These are phyloP conservation scores for Annona squamosa DNA, from an alignment of 164 flowering plant genomes.

Conservation along the genomic window DNA sequence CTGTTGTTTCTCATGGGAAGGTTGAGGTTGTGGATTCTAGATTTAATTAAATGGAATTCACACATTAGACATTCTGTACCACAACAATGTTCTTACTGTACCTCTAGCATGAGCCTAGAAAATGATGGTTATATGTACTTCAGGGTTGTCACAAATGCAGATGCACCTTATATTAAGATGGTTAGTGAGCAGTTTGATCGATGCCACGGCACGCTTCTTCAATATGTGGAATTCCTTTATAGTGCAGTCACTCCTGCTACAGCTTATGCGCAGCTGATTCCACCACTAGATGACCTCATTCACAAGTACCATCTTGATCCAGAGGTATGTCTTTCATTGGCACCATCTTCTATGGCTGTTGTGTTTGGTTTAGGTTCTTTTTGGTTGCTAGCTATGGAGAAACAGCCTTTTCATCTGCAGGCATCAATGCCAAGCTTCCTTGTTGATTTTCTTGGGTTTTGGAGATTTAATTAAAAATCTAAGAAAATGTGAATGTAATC, in stretches of 20 bases:
- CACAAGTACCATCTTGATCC: conserved; percentile 92
- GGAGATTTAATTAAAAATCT: too few relatives aligned
- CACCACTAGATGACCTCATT: conserved; percentile 76
- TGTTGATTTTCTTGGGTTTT: too few relatives aligned
- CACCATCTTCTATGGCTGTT: too few relatives aligned
- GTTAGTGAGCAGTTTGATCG: conserved; percentile 96
- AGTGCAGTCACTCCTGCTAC: conserved; percentile 68
- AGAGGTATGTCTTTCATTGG: conserved; percentile 46
- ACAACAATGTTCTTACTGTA: background rate
- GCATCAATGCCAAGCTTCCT: too few relatives aligned
- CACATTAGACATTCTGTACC: background rate
- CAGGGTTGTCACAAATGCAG: conserved; percentile 87
- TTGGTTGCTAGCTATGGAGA: too few relatives aligned
- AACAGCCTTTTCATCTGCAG: too few relatives aligned
- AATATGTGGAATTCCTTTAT: conserved; percentile 86
- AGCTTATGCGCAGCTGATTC: conserved; percentile 77
- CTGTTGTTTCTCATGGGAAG: conserved; percentile 1
- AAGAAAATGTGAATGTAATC: too few relatives aligned
- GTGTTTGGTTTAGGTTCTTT: too few relatives aligned
- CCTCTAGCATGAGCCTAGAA: background rate
- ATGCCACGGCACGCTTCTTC: conserved; percentile 97
- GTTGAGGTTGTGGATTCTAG: background rate
- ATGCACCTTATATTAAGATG: conserved; percentile 95
- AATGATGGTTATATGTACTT: conserved; percentile 13
- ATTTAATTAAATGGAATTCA: background rate